These are phyloP conservation scores for Alternaria panax DNA, from an alignment of 2,329 filamentous ascomycete species.

Conservation along the genomic window DNA sequence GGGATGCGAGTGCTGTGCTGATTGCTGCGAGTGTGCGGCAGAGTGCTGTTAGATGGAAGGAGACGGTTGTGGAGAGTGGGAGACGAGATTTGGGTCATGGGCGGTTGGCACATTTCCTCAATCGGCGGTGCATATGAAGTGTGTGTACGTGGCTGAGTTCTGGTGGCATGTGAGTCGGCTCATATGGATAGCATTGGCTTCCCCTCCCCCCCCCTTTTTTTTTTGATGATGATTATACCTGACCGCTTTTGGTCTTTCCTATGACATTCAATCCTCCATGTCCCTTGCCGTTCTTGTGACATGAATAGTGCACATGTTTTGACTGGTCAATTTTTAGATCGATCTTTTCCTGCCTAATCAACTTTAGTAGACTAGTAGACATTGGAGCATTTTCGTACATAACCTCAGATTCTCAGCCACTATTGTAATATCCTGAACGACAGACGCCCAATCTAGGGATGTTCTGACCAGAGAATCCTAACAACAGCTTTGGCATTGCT, in stretches of 20 bases:
- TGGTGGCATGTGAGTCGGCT: background rate
- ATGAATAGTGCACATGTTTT: background rate
- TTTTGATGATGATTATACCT: background rate
- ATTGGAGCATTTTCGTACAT: no score
- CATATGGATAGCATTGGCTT: background rate
- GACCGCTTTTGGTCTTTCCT: background rate
- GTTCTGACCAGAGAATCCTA: no score
- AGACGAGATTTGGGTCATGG: background rate
- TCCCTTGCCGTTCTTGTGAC: background rate
- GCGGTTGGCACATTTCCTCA: background rate
- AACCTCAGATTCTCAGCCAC: no score
- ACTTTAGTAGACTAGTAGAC: background rate
- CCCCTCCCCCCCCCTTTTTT: no score
- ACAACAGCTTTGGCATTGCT: no score
- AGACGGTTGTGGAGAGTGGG: background rate
- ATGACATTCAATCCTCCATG: background rate
- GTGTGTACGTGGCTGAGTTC: background rate
- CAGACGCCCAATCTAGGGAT: no score
- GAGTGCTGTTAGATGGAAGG: slow-evolving; percentile 30
- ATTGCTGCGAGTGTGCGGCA: slow-evolving; percentile 60
- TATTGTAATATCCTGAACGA: no score
- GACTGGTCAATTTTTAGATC: background rate
- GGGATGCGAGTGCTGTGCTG: slow-evolving; percentile 69
- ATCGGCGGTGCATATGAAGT: no score
- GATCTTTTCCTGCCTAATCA: background rate